A percentile compares a stretch with the other conserved stretches of the same genome.
Evolutionary conservation across 83 land plant species (phyloP).

Genomic region (Picea abies): DNA sequence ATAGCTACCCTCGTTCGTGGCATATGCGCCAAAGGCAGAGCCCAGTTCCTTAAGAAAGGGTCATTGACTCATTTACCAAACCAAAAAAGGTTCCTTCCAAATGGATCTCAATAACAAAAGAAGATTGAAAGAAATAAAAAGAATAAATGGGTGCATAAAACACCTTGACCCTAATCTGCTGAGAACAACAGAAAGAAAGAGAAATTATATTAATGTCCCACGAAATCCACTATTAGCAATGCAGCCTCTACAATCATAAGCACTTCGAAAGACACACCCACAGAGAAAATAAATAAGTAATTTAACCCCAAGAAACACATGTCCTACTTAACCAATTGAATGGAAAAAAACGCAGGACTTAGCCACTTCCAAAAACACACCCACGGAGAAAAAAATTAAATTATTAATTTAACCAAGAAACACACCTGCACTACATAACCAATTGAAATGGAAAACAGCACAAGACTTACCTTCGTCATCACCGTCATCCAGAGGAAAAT

Average conservation of each 20-base stretch:
- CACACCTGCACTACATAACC: neutral
- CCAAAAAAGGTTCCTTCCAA: too few species aligned
- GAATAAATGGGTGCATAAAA: too few species aligned
- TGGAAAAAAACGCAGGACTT: slow-evolving; percentile 5
- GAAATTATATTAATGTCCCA: neutral
- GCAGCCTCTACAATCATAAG: too few species aligned
- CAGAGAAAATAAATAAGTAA: neutral
- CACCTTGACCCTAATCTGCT: too few species aligned
- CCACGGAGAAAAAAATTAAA: neutral
- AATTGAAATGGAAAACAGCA: neutral
- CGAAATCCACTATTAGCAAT: neutral
- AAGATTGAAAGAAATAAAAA: too few species aligned
- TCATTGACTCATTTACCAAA: too few species aligned
- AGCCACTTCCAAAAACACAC: slow-evolving; percentile 32
- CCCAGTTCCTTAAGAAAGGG: too few species aligned
- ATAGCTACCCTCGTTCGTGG: too few species aligned
- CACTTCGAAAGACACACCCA: neutral
- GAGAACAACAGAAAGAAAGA: too few species aligned
- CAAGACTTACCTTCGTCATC: slow-evolving; percentile 63
- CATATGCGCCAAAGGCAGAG: too few species aligned
- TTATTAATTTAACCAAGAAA: neutral
- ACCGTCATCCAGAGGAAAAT: slow-evolving; percentile 80
- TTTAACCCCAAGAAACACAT: neutral
- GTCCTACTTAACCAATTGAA: neutral
- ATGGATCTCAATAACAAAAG: too few species aligned